phyloP scores from a whole-genome alignment of 169 alveolate species.

The Plasmodium falciparum region DNA sequence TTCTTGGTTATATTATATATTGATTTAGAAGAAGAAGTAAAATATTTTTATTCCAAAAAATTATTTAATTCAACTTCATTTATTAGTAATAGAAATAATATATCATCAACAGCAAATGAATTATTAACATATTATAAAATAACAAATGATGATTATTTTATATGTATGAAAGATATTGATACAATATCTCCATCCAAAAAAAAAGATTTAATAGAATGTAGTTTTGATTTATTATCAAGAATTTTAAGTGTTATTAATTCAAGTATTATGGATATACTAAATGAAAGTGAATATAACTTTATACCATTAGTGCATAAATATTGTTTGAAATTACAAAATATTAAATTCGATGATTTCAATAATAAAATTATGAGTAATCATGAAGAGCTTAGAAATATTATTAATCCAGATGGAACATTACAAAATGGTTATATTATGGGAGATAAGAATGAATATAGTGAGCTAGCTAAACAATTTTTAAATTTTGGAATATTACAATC shows the following conservation, averaged over 20 bases:
- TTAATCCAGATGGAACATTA: background rate
- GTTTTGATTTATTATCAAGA: conserved; percentile 74
- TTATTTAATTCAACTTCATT: conserved; percentile 29
- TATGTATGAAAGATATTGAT: conserved; percentile 55
- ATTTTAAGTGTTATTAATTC: conserved; percentile 74
- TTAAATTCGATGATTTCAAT: conserved; percentile 40
- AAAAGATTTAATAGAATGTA: conserved; percentile 73
- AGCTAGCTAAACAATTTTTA: conserved; percentile 57
- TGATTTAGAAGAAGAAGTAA: conserved; percentile 76
- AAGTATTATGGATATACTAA: conserved; percentile 43
- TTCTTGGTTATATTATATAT: conserved; percentile 66
- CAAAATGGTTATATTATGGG: conserved; percentile 10
- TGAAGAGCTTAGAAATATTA: background rate
- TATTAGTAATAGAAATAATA: conserved; percentile 56
- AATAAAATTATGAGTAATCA: conserved; percentile 27
- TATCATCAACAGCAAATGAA: conserved; percentile 69
- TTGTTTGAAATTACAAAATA: conserved; percentile 51
- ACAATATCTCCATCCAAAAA: conserved; percentile 67
- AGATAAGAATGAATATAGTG: conserved; percentile 29
- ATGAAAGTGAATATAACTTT: conserved; percentile 63
- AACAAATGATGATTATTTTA: conserved; percentile 63
- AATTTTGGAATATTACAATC: conserved; percentile 75
- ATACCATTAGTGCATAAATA: conserved; percentile 74
- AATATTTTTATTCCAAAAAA: conserved; percentile 62
- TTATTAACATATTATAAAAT: conserved; percentile 63